Percentiles rank a stretch among this genome's conserved stretches.
Evolutionary conservation across 2,329 filamentous ascomycete species (phyloP).

Genomic region (Calonectria ilicicola): DNA sequence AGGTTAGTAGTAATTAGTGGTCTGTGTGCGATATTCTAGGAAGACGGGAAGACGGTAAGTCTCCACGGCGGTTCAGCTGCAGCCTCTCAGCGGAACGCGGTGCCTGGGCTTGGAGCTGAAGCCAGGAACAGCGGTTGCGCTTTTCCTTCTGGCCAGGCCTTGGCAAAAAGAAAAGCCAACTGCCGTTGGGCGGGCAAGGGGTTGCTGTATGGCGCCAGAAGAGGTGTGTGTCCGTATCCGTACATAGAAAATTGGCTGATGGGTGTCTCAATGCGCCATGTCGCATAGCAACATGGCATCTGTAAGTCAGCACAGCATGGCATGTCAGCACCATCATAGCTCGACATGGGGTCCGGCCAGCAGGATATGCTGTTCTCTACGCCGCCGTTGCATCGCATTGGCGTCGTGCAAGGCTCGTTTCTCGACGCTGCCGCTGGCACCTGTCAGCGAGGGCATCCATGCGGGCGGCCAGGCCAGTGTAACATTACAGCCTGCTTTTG

Average conservation of each 20-base stretch:
- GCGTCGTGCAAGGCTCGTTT: neutral
- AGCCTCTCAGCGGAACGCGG: neutral
- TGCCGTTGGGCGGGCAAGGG: slow-evolving; percentile 14
- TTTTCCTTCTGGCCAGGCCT: neutral
- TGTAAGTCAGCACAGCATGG: slow-evolving; percentile 15
- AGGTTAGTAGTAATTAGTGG: neutral
- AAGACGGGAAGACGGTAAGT: neutral
- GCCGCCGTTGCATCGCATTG: slow-evolving; percentile 3
- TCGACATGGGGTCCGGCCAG: neutral
- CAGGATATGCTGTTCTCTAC: neutral
- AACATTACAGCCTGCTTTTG: slow-evolving; percentile 12
- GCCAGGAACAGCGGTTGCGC: slow-evolving; percentile 1
- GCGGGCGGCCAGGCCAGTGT: neutral
- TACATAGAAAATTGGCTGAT: slow-evolving; percentile 6
- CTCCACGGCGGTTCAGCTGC: neutral
- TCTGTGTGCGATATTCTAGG: neutral
- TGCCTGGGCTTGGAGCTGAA: neutral
- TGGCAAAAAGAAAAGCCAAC: neutral
- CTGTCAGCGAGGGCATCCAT: slow-evolving; percentile 13
- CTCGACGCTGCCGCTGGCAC: neutral
- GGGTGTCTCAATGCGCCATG: slow-evolving; percentile 1
- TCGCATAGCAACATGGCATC: slow-evolving; percentile 13
- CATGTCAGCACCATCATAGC: slow-evolving; percentile 18
- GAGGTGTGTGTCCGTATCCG: neutral
- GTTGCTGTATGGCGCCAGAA: neutral